Evolutionary conservation across 768 basidiomycete species (phyloP), one percentile per base, ranked within the genome.

Genomic region (Hemileccinum impolitum): DNA sequence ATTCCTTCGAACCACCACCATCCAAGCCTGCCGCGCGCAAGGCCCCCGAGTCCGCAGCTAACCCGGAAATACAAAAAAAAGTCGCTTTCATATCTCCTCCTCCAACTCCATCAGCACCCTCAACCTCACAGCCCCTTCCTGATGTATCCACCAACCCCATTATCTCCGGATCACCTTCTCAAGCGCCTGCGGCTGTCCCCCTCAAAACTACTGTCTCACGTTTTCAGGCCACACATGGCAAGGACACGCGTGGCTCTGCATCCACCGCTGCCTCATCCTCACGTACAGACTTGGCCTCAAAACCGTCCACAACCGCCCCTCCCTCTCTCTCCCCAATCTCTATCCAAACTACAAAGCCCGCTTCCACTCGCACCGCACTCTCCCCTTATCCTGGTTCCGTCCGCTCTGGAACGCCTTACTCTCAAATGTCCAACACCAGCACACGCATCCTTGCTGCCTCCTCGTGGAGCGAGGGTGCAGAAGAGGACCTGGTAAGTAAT

Each of bases 391-490:
- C 43, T 80, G 71, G 79, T 49, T 90, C 89, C 21, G 66, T 92
- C 23, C 85, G 90, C 45, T 91, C 90, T 12, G 79, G 75, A 14
- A 91, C 88, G 2, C 90, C 90, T 0, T 91, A 87, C 64, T 90
- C 87, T 30, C 81, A 85, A 55, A 84, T 85, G 80, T 87, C 84
- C 10, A 75, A 73, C 41, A 78, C 81, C 46, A 81, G 82, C 45
- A 86, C 82, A 53, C 80, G 85, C 37, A 89, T 93, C 50, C 74
- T 90, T 35, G 79, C 87, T 26, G 87, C 85, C 2, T 70, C 80
- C 53, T 90, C 87, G 17, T 97, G 94, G 94, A 94, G 91, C 62
- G 90, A 95, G 65, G 87, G 86, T 54, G 91, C 94, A 10, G 93
- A 94, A 65, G 92, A 90, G 48, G 94, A 97, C 68, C 81, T 97